Base-by-base conservation (phyloP, 1,139 yeast genomes). In the Blastobotrys apis region DNA sequence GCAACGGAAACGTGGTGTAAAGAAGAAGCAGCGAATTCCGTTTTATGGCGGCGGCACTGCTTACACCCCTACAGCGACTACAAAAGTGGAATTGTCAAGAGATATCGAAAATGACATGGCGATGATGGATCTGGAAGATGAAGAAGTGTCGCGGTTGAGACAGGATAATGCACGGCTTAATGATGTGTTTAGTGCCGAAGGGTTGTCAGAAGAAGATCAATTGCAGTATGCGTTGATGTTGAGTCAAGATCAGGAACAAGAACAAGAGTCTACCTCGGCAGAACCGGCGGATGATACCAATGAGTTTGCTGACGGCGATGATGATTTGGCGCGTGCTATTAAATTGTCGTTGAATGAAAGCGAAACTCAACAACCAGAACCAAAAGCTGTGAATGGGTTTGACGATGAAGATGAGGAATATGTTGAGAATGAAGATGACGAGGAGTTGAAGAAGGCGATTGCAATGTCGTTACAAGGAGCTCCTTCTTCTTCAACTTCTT, bases 191-290 rank as follows among this genome's bases (percentile, higher is more conserved):
- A 60, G 63, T 44, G 67, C 66, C 12, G 67, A 63, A 41, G 52
- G 64, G 20, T 57, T 70, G 39, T 68, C 67, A 16, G 75, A 72
- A 34, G 73, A 71, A 31, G 65, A 71, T 22, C 74, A 71, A 48
- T 48, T 44, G 37, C 61, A 64, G 43, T 69, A 69, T 49, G 77
- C 77, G 0, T 42, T 72, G 51, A 60, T 67, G 63, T 54, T 66
- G 27, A 62, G 67, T 38, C 56, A 55, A 27, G 61, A 56, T 13
- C 13, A 27, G 3, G 33, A 21, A 5, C 35, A 20, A 9, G 33
- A 21, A 6, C 3, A 22, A 21, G 27, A 16, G 20, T 4, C 27
- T 4, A 13, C 19, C 10, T 9, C 36, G 5, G 37, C 27, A 13
- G 22, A n/a, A 16, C n/a, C 41, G 33, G 16, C 15, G 5, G 29